A percentile compares a stretch with the other conserved stretches of the same genome.
Evolutionary conservation across 176 grass and related monocot species (phyloP).

Genomic region (Avena atlantica): DNA sequence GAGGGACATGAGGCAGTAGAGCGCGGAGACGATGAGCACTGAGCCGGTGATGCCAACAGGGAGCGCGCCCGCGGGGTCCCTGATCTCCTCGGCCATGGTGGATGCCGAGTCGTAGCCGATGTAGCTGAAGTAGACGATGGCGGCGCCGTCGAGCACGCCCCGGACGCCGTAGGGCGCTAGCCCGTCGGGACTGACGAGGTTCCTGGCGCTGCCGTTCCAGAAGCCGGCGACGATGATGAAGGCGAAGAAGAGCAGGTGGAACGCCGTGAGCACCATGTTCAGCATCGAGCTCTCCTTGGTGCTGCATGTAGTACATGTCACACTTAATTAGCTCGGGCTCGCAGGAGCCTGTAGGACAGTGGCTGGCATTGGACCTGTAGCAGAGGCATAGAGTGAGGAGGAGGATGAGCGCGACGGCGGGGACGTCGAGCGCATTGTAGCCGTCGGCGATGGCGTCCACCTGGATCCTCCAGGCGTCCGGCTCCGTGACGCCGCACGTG

Average conservation of each 20-base stretch:
- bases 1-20: conserved; percentile 95
- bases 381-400: conserved; percentile 78
- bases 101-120: conserved; percentile 97
- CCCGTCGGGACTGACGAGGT: conserved; percentile 67
- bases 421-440: conserved; percentile 84
- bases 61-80: conserved; percentile 74
- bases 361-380: conserved; percentile 62
- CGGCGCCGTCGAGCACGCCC: conserved; percentile 84
- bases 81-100: conserved; percentile 96
- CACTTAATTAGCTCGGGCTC: neutral
- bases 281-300: conserved; percentile 93
- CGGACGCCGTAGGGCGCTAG: conserved; percentile 71
- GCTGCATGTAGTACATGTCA: conserved; percentile 35
- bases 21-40: conserved; percentile 66
- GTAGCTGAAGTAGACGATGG: conserved; percentile 95
- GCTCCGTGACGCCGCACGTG: conserved; percentile 69
- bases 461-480: conserved; percentile 73
- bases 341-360: neutral
- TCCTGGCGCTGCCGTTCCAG: conserved; percentile 67
- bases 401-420: conserved; percentile 74
- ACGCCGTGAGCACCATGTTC: conserved; percentile 85
- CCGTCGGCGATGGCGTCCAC: conserved; percentile 67
- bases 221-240: conserved; percentile 78
- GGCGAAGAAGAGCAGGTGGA: conserved; percentile 86
- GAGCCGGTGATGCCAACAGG: conserved; percentile 86